phyloP scores from a whole-genome alignment of 805 yeast species.

The Metschnikowia kunwiensis region DNA sequence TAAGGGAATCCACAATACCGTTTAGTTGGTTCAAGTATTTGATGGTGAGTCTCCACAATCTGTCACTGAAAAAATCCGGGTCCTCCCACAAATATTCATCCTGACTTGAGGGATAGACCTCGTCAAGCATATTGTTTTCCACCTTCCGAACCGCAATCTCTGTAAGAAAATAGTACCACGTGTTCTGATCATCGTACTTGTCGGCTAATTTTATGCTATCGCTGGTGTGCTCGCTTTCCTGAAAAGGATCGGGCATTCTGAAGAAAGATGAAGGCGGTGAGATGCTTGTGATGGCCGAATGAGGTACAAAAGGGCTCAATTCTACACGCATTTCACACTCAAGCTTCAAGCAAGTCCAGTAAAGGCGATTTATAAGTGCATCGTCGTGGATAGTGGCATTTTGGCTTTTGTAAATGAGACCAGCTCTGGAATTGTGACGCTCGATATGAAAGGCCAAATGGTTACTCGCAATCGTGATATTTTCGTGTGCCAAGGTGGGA shows the following conservation, averaged over 20 bases:
- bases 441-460: conserved; percentile 31
- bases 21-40: conserved; percentile 37
- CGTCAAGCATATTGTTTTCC: conserved; percentile 37
- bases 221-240: conserved; percentile 20
- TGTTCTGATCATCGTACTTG: conserved; percentile 23
- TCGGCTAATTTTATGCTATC: conserved; percentile 26
- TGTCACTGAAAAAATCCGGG: conserved; percentile 20
- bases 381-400: conserved; percentile 9
- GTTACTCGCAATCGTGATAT: conserved; percentile 27
- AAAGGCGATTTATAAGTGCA: conserved; percentile 28
- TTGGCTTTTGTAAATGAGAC: not conserved
- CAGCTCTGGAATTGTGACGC: conserved; percentile 7
- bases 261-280: conserved; percentile 34
- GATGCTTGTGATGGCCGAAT: conserved; percentile 31
- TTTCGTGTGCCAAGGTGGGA: conserved; percentile 27
- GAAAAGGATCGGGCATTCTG: conserved; percentile 25
- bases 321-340: conserved; percentile 37
- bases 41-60: conserved; percentile 28
- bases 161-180: conserved; percentile 40
- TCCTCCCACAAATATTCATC: conserved; percentile 24
- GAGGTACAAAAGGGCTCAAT: conserved; percentile 31
- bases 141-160: conserved; percentile 40
- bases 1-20: conserved; percentile 35
- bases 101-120: conserved; percentile 19
- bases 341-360: conserved; percentile 37